Conservation (phyloP, 2,329 filamentous ascomycete genomes). For the Tolypocladium sp. region DNA sequence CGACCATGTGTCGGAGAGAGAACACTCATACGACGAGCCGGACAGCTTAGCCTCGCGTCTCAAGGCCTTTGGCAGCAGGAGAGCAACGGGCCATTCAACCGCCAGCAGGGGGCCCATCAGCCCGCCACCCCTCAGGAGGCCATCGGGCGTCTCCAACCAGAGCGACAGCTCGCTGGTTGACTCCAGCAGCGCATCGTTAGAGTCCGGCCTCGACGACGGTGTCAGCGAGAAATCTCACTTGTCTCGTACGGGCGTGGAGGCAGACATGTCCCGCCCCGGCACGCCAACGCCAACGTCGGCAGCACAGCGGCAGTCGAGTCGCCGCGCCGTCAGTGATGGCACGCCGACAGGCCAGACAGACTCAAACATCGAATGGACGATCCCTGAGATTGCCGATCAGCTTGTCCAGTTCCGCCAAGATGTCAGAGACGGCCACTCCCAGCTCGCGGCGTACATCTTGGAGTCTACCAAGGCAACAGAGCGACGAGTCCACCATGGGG, state of each 20-base stretch:
- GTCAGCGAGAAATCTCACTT: not conserved
- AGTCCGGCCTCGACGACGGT: not conserved
- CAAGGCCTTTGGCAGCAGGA: slow-evolving; percentile 3
- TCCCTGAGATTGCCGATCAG: slow-evolving; percentile 30
- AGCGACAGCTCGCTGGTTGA: slow-evolving; percentile 1
- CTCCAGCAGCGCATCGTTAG: not conserved
- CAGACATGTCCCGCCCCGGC: slow-evolving; percentile 5
- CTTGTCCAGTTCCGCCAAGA: slow-evolving; percentile 31
- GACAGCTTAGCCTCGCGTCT: not conserved
- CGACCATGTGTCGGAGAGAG: not conserved
- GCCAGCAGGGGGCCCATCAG: slow-evolving; percentile 13
- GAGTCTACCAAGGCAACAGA: slow-evolving; percentile 32
- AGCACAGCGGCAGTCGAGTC: slow-evolving; percentile 1
- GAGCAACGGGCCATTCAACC: not conserved
- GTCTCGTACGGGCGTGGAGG: not conserved
- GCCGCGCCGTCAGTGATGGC: slow-evolving; percentile 4
- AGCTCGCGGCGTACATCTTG: slow-evolving; percentile 34
- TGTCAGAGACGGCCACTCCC: slow-evolving; percentile 35
- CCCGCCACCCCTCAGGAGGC: slow-evolving; percentile 17
- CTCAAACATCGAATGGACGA: slow-evolving; percentile 27
- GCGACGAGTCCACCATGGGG: slow-evolving; percentile 29
- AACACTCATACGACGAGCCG: not conserved
- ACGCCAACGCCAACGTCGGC: slow-evolving; percentile 12
- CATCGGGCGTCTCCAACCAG: not conserved
- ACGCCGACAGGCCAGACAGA: slow-evolving; percentile 13